phyloP scores from a whole-genome alignment of 2,329 filamentous ascomycete species.

The Aspergillus clavatus region DNA sequence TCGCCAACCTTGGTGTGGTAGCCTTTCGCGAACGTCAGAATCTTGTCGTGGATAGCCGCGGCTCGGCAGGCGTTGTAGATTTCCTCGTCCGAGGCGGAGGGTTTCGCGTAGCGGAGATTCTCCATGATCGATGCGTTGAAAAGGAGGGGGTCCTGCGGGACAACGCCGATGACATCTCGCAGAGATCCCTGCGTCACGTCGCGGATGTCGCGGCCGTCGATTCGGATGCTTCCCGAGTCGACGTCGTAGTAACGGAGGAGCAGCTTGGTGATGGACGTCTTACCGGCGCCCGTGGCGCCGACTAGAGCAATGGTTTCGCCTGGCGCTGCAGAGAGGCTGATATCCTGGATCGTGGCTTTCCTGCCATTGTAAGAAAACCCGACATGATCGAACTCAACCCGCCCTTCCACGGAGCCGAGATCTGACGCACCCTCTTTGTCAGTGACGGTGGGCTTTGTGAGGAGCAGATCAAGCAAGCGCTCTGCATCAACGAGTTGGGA shows the following conservation, averaged over 20 bases:
- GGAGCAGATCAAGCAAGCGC: slow-evolving; percentile 50
- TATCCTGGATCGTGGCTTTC: slow-evolving; percentile 44
- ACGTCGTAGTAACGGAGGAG: slow-evolving; percentile 54
- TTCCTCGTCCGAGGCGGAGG: slow-evolving; percentile 57
- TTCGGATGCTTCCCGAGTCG: slow-evolving; percentile 43
- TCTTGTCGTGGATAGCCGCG: slow-evolving; percentile 62
- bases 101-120: slow-evolving; percentile 60
- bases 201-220: slow-evolving; percentile 55
- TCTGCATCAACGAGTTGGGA: slow-evolving; percentile 57
- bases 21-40: slow-evolving; percentile 53
- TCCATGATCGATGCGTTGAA: slow-evolving; percentile 63
- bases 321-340: slow-evolving; percentile 45
- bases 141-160: slow-evolving; percentile 60
- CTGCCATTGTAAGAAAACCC: slow-evolving; percentile 50
- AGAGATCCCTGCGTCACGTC: slow-evolving; percentile 55
- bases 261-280: slow-evolving; percentile 53
- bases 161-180: slow-evolving; percentile 56
- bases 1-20: slow-evolving; percentile 49
- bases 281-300: slow-evolving; percentile 56
- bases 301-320: slow-evolving; percentile 53
- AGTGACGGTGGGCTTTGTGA: not conserved
- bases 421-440: not conserved
- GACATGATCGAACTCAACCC: slow-evolving; percentile 48
- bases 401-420: slow-evolving; percentile 32
- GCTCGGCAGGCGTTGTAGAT: slow-evolving; percentile 57